Base-by-base conservation (phyloP, 805 yeast genomes). In the Myxozyma vanderwaltii region DNA sequence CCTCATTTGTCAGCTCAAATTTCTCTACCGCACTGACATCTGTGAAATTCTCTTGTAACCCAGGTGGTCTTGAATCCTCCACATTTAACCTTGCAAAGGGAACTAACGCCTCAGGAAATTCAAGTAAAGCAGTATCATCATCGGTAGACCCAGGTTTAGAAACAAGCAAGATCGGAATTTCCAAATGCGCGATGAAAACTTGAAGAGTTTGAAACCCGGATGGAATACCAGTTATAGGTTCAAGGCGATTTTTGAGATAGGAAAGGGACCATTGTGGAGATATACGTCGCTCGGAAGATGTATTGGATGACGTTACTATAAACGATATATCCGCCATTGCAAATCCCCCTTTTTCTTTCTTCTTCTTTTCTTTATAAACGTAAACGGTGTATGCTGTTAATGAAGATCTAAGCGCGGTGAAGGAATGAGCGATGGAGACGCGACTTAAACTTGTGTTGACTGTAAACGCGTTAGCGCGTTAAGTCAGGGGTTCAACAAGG, bases 191-290 rank as follows among this genome's bases (percentile, higher is more conserved):
- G 33, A 54, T 51, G 51, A 26, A 62, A 41, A 61, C 26, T 23
- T 49, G 45, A 17, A 62, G 51, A 15, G 73, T 74, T 68, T 86
- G 96, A 59, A 71, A 74, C 13, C 68, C 61, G 2, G 89, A 86
- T 3, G 85, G 82, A 27, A 89, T 81, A 1, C 96, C 96, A 0
- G 96, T 88, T 61, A 88, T 82, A 36, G 76, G 78, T 67, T 88
- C 94, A 10, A 89, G 71, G 57, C 81, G 78, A 40, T 72, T 63
- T 63, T 82, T 81, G 51, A 89, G 77, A 61, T 81, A 74, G 5
- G 71, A 72, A 15, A 88, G 55, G 0, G 82, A 71, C 91, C 92
- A 88, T 39, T 76, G 78, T 0, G 83, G 80, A 0, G 86, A 81
- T 29, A 89, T 73, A 43, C 88, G 74, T 54, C 91, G 74, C 68